A percentile compares a stretch with the other conserved stretches of the same genome.
phyloP scores from a whole-genome alignment of 169 alveolate species.

The Eimeria zaria region DNA sequence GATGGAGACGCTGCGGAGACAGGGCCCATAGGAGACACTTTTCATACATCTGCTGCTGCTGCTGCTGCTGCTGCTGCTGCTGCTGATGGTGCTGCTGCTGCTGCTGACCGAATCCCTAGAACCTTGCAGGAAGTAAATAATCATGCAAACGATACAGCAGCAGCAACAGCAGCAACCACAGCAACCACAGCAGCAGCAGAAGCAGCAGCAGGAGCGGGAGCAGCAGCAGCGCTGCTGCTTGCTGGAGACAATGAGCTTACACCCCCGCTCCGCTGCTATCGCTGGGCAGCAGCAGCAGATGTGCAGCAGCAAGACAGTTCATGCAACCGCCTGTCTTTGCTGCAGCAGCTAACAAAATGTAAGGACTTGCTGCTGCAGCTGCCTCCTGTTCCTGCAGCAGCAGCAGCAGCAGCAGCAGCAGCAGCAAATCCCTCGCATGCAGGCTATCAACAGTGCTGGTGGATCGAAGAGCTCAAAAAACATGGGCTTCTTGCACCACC shows the following conservation, averaged over 20 bases:
- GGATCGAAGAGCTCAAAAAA: constrained; percentile 15
- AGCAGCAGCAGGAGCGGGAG: constrained; percentile 7
- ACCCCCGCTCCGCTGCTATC: constrained; percentile 18
- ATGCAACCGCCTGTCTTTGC: background rate
- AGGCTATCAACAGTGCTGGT: background rate
- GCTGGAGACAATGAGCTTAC: background rate
- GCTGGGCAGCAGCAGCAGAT: background rate
- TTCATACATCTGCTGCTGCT: background rate
- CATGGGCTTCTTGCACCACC: constrained; percentile 32
- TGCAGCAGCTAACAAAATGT: constrained; percentile 5
- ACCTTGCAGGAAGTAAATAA: background rate
- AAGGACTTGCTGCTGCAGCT: constrained; percentile 42
- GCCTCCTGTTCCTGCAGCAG: constrained; percentile 4
- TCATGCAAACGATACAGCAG: background rate
- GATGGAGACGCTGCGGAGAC: background rate
- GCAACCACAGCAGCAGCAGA: background rate
- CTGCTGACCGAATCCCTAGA: background rate
- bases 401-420: background rate
- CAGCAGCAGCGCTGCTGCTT: constrained; percentile 15
- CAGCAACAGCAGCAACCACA: background rate
- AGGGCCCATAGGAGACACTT: constrained; percentile 3
- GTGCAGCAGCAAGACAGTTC: background rate
- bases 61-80: no score
- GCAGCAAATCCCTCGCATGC: background rate
- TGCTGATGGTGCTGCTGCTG: no score